phyloP scores from a whole-genome alignment of 495 filamentous ascomycete genomes.

The Astrothelium subdiscretum region DNA sequence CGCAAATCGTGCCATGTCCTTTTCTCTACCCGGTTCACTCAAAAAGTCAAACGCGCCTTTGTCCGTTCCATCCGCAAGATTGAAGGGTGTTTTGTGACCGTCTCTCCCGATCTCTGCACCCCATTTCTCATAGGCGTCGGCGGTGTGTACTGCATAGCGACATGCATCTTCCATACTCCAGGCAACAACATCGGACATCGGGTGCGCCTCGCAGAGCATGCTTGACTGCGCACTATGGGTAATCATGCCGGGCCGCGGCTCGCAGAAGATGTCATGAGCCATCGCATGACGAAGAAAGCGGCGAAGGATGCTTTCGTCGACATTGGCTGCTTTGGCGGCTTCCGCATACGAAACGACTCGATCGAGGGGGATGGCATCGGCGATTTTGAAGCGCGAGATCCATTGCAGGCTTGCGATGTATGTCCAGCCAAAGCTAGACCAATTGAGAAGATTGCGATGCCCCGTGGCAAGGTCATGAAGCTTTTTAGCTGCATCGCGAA shows the following conservation, averaged over 20 bases:
- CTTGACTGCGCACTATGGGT: conserved; percentile 37
- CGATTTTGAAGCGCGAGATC: conserved; percentile 6
- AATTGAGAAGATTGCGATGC: background rate
- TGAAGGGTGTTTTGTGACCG: background rate
- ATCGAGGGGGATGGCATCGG: conserved; percentile 3
- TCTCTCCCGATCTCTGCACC: background rate
- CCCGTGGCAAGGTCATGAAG: background rate
- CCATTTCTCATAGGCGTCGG: background rate
- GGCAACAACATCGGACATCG: background rate
- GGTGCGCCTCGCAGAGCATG: conserved; percentile 4
- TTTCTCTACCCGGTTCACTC: background rate
- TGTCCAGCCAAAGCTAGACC: background rate
- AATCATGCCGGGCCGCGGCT: conserved; percentile 37
- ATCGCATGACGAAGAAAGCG: conserved; percentile 46
- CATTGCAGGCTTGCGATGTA: conserved; percentile 1
- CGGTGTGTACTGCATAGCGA: background rate
- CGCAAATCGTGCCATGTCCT: background rate
- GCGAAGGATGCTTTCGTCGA: conserved; percentile 19
- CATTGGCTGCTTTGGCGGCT: background rate
- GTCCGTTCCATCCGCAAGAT: background rate
- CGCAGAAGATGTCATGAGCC: conserved; percentile 44
- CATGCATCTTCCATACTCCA: conserved; percentile 3
- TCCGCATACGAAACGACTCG: conserved; percentile 1
- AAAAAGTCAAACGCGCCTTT: background rate
- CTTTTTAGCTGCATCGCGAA: background rate